Conservation (phyloP, 2,329 filamentous ascomycete species). For the Acrocalymma vagum region DNA sequence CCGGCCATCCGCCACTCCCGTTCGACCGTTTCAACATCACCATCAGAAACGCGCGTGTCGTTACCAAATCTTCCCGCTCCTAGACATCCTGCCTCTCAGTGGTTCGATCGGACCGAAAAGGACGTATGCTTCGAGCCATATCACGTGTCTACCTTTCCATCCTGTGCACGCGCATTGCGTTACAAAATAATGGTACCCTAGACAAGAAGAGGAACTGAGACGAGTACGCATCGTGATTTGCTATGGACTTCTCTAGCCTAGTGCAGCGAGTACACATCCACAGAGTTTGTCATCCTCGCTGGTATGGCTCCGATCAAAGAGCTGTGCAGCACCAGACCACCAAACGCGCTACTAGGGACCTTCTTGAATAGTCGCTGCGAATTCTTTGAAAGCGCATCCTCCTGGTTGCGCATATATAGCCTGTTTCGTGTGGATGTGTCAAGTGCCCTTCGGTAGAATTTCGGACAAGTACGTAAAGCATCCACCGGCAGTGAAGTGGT, state of each 20-base stretch:
- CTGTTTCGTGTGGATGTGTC: slow-evolving; percentile 34
- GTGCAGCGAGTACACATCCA: slow-evolving; percentile 33
- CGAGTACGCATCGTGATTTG: no score
- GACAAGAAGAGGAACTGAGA: no score
- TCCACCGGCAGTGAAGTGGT: slow-evolving; percentile 18
- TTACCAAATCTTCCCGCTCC: no score
- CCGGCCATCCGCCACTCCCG: no score
- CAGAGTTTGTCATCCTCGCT: slow-evolving; percentile 29
- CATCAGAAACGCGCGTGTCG: no score
- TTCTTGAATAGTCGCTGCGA: slow-evolving; percentile 25
- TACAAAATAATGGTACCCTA: no score
- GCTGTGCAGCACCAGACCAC: slow-evolving; percentile 30
- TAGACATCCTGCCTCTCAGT: no score
- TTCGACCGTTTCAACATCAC: no score
- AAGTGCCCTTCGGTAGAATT: slow-evolving; percentile 30
- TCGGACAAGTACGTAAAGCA: slow-evolving; percentile 15
- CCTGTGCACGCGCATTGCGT: no score
- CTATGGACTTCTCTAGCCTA: slow-evolving; percentile 11
- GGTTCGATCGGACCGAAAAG: no score
- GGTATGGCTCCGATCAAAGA: slow-evolving; percentile 25
- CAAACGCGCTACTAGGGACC: slow-evolving; percentile 26
- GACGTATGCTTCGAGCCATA: no score
- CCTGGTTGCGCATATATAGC: slow-evolving; percentile 26
- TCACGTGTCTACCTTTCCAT: no score
- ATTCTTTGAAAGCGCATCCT: slow-evolving; percentile 22